Evolutionary conservation across 805 yeast genomes (phyloP), one percentile per base, ranked within the genome.

Genomic region (Candida namnaoensis): DNA sequence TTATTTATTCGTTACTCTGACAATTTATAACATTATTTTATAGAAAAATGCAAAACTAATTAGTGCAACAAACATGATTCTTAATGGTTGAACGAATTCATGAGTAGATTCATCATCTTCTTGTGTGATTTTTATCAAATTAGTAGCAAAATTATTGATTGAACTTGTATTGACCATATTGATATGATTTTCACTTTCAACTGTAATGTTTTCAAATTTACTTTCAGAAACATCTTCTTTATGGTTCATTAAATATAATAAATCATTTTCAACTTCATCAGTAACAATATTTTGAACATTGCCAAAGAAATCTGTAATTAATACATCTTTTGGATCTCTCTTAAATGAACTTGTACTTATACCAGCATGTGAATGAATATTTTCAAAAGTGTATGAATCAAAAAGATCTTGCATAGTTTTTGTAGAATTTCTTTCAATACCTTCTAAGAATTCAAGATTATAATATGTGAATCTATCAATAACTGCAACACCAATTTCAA

Each of bases 401-500:
- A 93, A 86, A 47, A 93, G 66, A 54, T 91, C 95, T 53, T 83
- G 81, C 56, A 93, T 66, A 4, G 97, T 86, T 47, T 69, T 65
- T 26, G 76, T 68, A 1, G 96, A 86, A 50, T 80, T 79, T 60
- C 79, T 84, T 42, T 84, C 82, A 40, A 93, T 79, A 34, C 73
- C 69, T 63, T 91, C 99, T 54, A 93, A 71, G 56, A 81, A 93
- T 44, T 88, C 96, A 50, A 93, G 71, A 41, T 88, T 90, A 62
- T 78, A 88, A 60, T 88, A 90, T 0, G 99, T 93, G 66, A 93
- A 93, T 52, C 99, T 70, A 61, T 93, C 99, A 54, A 93, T 93
- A 11, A 93, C 96, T 0, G 99, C 97, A 40, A 93, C 98, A 7
- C 99, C 99, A 38, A 93, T 78, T 54, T 91, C 97, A 37, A 83